Base-by-base conservation (phyloP, 768 basidiomycete genomes). In the Mycena polygramma region DNA sequence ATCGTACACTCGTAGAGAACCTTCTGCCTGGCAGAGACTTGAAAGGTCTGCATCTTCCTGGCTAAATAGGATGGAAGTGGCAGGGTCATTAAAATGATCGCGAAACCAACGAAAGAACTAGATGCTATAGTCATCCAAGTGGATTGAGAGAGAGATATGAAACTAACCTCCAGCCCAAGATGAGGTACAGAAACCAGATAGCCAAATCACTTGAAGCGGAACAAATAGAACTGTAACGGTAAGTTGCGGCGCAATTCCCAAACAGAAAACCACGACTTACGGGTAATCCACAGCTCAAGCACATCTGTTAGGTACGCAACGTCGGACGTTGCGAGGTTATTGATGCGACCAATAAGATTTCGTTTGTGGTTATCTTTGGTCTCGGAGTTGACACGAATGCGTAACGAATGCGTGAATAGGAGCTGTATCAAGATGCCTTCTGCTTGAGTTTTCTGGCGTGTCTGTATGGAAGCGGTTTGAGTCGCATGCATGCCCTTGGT, bases 261-360 rank as follows among this genome's bases (percentile, higher is more conserved):
- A 7, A 14, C 24, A 15, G 55, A 53, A n/a, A n/a, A n/a, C n/a
- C n/a, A n/a, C n/a, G 4, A 30, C 54, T 4, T 24, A 71, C 70
- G 30, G 15, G 55, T 46, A 22, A 76, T 58, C 66, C 73, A 74
- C 19, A 74, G 24, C 4, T 76, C 75, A 52, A 63, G 22, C 4
- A 61, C 43, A 2, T 52, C 68, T 5, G 68, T 63, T 0, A 77
- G 26, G n/a, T 36, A 55, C 13, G 57, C 78, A 19, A 88, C 74
- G 73, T 91, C 90, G 1, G 87, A 85, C 19, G 88, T 85, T 60
- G 88, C 83, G 13, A 90, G 78, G 58, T 90, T 90, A 76, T 88
- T 90, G 75, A 91, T 86, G 71, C 84, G 87, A 11, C 90, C 90
- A 30, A 86, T 83, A n/a, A 89, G 74, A 70, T 86, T 84, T 55